Conservation (phyloP, 2,329 filamentous ascomycete species). For the Arthrobotrys sphaeroides region DNA sequence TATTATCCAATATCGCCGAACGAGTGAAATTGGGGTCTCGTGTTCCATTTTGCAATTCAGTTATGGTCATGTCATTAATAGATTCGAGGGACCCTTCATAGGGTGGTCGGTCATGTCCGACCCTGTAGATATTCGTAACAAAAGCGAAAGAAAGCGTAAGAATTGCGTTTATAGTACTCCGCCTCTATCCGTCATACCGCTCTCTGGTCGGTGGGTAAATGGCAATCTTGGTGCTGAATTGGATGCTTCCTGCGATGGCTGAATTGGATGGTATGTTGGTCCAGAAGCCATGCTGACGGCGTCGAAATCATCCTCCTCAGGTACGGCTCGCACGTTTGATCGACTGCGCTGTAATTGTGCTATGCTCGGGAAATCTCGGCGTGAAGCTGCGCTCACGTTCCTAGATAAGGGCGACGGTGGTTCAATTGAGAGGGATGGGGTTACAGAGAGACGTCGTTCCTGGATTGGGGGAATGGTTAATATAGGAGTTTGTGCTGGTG, state of each 20-base stretch:
- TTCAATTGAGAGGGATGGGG: constrained; percentile 26
- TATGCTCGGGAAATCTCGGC: constrained; percentile 36
- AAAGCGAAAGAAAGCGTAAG: not conserved
- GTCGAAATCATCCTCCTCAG: constrained; percentile 46
- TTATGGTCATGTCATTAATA: not conserved
- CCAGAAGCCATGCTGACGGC: constrained; percentile 38
- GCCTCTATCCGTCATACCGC: constrained; percentile 7
- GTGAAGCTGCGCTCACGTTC: constrained; percentile 43
- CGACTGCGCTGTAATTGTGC: constrained; percentile 24
- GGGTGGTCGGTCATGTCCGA: not conserved
- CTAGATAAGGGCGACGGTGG: constrained; percentile 42
- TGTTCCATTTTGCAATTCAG: too few relatives aligned
- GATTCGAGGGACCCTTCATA: not conserved
- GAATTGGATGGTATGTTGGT: constrained; percentile 18
- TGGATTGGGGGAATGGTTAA: constrained; percentile 7
- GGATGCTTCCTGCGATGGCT: constrained; percentile 24
- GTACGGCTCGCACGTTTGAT: constrained; percentile 11
- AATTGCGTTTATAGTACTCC: constrained; percentile 15
- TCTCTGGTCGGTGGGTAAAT: constrained; percentile 19
- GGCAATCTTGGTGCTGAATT: constrained; percentile 40
- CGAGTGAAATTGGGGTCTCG: not conserved
- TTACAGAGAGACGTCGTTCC: constrained; percentile 25
- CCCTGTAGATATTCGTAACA: not conserved
- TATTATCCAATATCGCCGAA: constrained; percentile 8
- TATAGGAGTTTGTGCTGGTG: constrained; percentile 1